Base-by-base conservation (phyloP, 306 rosid species). In the Pterocarpus macrocarpus region DNA sequence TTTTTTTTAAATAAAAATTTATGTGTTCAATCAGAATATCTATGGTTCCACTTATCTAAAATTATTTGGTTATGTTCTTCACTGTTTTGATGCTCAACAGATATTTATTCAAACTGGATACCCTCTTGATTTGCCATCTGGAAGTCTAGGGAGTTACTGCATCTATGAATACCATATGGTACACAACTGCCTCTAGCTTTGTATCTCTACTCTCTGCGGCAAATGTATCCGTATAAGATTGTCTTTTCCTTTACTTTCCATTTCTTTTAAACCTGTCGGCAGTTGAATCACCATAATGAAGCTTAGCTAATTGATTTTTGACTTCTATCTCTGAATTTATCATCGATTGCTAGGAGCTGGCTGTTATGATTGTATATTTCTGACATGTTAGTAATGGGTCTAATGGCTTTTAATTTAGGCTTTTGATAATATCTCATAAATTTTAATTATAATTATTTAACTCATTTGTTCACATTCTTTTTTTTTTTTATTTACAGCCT, bases 51-150 rank as follows among this genome's bases (percentile, higher is more conserved):
- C 63, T 77, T 57, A 36, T 71, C 36, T 57, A 15, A 63, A 82
- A 78, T 16, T 45, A 41, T 80, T 73, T 69, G 53, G 56, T 57
- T 68, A 13, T 76, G 69, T 41, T 75, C 68, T 74, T 73, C 72
- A 85, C 81, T 63, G 77, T 82, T 84, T 77, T 84, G 17, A 85
- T 80, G 64, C 57, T 47, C 43, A 81, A 78, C 94, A 96, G 99
- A 94, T 96, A 92, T 96, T 96, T 79, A 94, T 96, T 85, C 99
- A 96, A 93, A 96, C 99, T 62, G 99, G 99, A 80, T 96, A 94
- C 85, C 99, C 99, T 81, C 97, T 96, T 71, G 99, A 96, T 86
- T 80, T 96, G 75, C 99, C 99, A 81, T 96, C 99, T 5, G 98
- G 99, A 81, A 96, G 97, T 88, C 85, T 96, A 77, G 99, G 99